Conservation (phyloP, 2,329 filamentous ascomycete genomes). For the Byssoonygena ceratinophila region DNA sequence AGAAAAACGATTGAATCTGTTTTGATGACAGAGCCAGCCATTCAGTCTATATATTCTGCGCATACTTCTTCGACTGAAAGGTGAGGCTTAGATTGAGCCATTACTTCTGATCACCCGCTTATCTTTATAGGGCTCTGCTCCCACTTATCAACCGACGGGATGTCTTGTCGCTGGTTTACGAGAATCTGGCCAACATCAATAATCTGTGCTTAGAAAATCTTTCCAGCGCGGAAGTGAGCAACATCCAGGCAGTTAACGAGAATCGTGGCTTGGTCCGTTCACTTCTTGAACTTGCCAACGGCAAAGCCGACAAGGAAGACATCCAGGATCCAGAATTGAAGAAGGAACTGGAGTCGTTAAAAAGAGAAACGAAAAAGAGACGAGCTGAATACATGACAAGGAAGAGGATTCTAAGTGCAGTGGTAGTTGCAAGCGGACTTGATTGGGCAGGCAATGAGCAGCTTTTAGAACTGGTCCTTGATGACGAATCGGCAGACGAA, state of each 20-base stretch:
- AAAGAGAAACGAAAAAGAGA: conserved; percentile 51
- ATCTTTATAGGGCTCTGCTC: conserved; percentile 49
- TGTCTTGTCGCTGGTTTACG: conserved; percentile 51
- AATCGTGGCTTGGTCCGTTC: conserved; percentile 55
- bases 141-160: conserved; percentile 59
- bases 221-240: conserved; percentile 48
- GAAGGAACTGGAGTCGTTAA: conserved; percentile 48
- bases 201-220: conserved; percentile 44
- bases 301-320: conserved; percentile 41
- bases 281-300: conserved; percentile 52
- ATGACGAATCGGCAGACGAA: conserved; percentile 29
- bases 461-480: conserved; percentile 61
- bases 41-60: conserved; percentile 65
- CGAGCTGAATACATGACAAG: conserved; percentile 61
- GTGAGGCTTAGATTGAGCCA: conserved; percentile 35
- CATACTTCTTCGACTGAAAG: conserved; percentile 56
- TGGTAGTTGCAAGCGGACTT: conserved; percentile 70
- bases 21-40: conserved; percentile 60
- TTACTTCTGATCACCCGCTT: background rate
- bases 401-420: conserved; percentile 66
- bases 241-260: conserved; percentile 44
- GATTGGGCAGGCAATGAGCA: conserved; percentile 65
- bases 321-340: conserved; percentile 44
- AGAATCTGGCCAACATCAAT: conserved; percentile 48
- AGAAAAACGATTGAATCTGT: conserved; percentile 59